Percentiles rank a stretch among this genome's conserved stretches.
Conservation (phyloP, 352 stramenopile genomes). For the Phytophthora rubi region DNA sequence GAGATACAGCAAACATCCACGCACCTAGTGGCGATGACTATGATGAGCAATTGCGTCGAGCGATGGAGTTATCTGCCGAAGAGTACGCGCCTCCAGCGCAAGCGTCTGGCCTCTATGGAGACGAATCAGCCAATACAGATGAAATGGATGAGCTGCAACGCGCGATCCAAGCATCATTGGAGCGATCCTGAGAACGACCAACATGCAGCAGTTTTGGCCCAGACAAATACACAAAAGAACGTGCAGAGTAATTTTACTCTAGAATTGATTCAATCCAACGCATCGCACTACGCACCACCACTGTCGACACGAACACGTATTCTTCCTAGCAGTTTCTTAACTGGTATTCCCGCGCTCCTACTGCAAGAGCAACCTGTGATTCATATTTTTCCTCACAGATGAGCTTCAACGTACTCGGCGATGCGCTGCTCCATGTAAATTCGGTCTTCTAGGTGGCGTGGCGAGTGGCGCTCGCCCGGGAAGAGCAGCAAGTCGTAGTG, state of each 20-base stretch:
- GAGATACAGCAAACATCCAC: constrained; percentile 12
- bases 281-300: constrained; percentile 23
- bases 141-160: constrained; percentile 81
- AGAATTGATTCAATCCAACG: constrained; percentile 32
- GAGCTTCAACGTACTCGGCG: constrained; percentile 78
- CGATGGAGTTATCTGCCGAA: constrained; percentile 66
- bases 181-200: constrained; percentile 44
- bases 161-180: constrained; percentile 81
- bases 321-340: constrained; percentile 8
- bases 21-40: constrained; percentile 35
- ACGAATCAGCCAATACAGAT: constrained; percentile 47
- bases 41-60: constrained; percentile 68
- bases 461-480: constrained; percentile 96
- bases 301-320: constrained; percentile 18
- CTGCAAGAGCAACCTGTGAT: constrained; percentile 8
- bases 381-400: constrained; percentile 61
- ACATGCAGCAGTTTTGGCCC: constrained; percentile 19
- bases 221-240: background rate
- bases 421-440: constrained; percentile 97
- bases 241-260: constrained; percentile 21
- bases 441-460: constrained; percentile 90
- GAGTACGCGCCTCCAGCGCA: constrained; percentile 45
- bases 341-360: background rate
- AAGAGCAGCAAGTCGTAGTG: constrained; percentile 97
- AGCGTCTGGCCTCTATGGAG: constrained; percentile 23